Percentiles rank a stretch among this genome's conserved stretches.
Evolutionary conservation across 345 rosid genomes (phyloP).

Genomic region (Kernera saxatilis): DNA sequence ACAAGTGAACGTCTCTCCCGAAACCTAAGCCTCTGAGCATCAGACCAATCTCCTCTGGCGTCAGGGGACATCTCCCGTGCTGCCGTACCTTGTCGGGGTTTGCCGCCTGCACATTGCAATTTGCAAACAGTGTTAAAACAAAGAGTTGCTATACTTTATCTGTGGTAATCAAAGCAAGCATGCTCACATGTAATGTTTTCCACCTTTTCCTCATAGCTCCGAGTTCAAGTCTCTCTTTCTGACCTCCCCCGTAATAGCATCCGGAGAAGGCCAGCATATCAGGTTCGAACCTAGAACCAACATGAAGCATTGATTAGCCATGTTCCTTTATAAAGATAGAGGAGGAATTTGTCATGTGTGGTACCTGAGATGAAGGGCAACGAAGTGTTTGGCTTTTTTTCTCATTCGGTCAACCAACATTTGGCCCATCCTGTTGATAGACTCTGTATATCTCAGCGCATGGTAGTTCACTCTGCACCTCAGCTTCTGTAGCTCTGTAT

Average conservation of each 20-base stretch:
- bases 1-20: slow-evolving; percentile 76
- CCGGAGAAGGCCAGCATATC: slow-evolving; percentile 99
- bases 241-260: slow-evolving; percentile 90
- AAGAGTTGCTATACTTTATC: not conserved
- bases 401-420: slow-evolving; percentile 65
- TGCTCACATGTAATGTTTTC: slow-evolving; percentile 75
- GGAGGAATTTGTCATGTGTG: not conserved
- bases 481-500: slow-evolving; percentile 69
- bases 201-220: slow-evolving; percentile 80
- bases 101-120: slow-evolving; percentile 41
- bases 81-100: slow-evolving; percentile 75
- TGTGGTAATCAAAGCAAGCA: not conserved
- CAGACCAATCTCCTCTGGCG: slow-evolving; percentile 89
- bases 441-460: slow-evolving; percentile 61
- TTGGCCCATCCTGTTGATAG: slow-evolving; percentile 63
- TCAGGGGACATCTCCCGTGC: slow-evolving; percentile 85
- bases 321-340: not conserved
- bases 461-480: slow-evolving; percentile 95
- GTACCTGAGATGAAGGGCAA: slow-evolving; percentile 90
- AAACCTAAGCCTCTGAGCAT: slow-evolving; percentile 85
- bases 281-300: slow-evolving; percentile 64
- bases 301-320: not conserved
- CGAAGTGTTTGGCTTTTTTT: slow-evolving; percentile 52
- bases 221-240: slow-evolving; percentile 65
- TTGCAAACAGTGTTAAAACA: not conserved